phyloP scores from a whole-genome alignment of 2,329 filamentous ascomycete genomes.

The Pseudocercospora eumusae region DNA sequence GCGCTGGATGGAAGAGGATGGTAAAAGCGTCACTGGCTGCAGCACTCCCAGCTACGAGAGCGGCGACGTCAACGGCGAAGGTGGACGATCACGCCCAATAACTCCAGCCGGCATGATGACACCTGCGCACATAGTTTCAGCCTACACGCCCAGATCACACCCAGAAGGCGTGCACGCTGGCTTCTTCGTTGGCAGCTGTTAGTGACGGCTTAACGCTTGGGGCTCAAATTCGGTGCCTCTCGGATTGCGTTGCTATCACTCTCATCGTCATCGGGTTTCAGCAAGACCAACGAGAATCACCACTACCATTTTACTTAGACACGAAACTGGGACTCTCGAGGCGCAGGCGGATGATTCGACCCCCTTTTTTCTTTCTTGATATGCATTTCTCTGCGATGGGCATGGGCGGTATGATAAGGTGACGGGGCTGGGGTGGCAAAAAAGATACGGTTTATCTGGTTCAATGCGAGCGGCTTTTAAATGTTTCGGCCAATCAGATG shows the following conservation, averaged over 20 bases:
- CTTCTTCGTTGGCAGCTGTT: conserved; percentile 40
- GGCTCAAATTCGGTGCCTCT: not conserved
- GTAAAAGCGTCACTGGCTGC: conserved; percentile 21
- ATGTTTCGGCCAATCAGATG: conserved; percentile 10
- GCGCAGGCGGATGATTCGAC: not conserved
- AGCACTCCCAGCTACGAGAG: conserved; percentile 27
- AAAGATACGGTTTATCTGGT: conserved; percentile 9
- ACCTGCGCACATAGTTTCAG: conserved; percentile 35
- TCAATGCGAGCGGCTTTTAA: conserved; percentile 10
- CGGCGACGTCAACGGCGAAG: conserved; percentile 24
- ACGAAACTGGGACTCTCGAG: not conserved
- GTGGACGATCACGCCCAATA: conserved; percentile 30
- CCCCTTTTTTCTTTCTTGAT: not conserved
- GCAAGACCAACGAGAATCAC: not conserved
- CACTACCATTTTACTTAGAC: not conserved
- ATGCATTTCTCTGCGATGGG: conserved; percentile 15
- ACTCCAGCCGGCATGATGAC: conserved; percentile 32
- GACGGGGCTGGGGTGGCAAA: not conserved
- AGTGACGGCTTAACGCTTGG: not conserved
- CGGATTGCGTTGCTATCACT: not conserved
- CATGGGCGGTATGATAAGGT: conserved; percentile 2
- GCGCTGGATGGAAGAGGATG: conserved; percentile 77
- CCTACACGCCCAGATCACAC: conserved; percentile 38
- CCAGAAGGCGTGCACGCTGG: conserved; percentile 34
- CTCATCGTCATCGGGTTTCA: conserved; percentile 5